Evolutionary conservation across 2,329 filamentous ascomycete species (phyloP), one percentile per base, ranked within the genome.

Genomic region (Akanthomyces uredinophilus): DNA sequence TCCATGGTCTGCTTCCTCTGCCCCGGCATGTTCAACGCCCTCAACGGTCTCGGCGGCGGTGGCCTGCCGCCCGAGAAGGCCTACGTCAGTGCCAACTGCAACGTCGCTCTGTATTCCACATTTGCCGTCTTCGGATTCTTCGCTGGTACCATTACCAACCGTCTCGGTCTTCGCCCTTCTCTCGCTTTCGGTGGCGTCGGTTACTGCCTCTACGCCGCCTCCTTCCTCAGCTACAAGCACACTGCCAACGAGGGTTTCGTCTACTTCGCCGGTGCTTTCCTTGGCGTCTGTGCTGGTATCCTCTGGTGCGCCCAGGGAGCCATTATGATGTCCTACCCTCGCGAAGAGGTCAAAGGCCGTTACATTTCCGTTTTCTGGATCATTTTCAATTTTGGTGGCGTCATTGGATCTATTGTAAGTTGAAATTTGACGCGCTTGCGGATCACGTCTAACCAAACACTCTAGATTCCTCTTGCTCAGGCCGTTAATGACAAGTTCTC

Each of bases 311-410:
- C 89, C 1, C 90, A 94, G 76, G 90, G 91, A 64, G 87, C 89
- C 63, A 91, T 94, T 70, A 93, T 94, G 88, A 94, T 96, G 86
- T 87, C 90, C 46, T 96, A 96, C 73, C 92, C 92, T 1, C 80
- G 84, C 22, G 93, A 96, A 76, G 75, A 85, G 39, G 84, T 86
- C 66, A 96, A 96, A 81, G 93, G 93, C 50, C 87, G 88, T 64
- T 96, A 92, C 74, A 96, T 96, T 73, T 90, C 90, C 64, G 87
- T 87, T 79, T 96, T 96, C 78, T 96, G 93, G 93, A 87, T 92
- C 73, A 96, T 97, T 70, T 97, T 96, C 82, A 96, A 96, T 76
- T 75, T 93, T 63, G 93, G 93, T 68, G 92, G 87, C 69, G 92
- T 96, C 64, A 91, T 97, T 73, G 93, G 93, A 65, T 87, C 88